Conservation (phyloP, 1,139 yeast species). For the Suhomyces terraborum region DNA sequence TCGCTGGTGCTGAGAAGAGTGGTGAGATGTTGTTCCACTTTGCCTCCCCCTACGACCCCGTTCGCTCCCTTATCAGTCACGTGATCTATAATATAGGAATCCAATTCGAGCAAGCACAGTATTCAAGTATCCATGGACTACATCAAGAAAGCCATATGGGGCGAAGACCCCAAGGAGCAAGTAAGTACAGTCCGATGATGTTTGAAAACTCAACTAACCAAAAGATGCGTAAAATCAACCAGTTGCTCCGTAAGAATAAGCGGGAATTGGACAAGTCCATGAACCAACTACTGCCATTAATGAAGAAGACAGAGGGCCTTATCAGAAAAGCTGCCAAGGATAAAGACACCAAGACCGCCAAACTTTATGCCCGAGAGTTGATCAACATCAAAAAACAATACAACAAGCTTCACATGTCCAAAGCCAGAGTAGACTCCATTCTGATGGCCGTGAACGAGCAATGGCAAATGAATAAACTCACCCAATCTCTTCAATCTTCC, state of each 20-base stretch:
- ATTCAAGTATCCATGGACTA: slow-evolving; percentile 55
- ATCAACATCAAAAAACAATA: slow-evolving; percentile 75
- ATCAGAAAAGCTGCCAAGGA: slow-evolving; percentile 78
- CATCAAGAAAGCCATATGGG: slow-evolving; percentile 84
- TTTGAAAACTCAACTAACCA: slow-evolving; percentile 24
- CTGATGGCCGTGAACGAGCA: slow-evolving; percentile 91
- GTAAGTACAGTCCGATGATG: slow-evolving; percentile 32
- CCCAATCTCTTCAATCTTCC: slow-evolving; percentile 77
- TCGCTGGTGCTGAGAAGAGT: too few relatives aligned
- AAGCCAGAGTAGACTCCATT: slow-evolving; percentile 83
- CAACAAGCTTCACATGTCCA: slow-evolving; percentile 71
- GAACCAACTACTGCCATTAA: slow-evolving; percentile 65
- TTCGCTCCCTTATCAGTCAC: neutral
- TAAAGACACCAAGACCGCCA: slow-evolving; percentile 73
- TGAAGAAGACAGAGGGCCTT: slow-evolving; percentile 72
- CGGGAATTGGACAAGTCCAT: slow-evolving; percentile 77
- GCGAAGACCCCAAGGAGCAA: slow-evolving; percentile 94
- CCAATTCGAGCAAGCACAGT: neutral
- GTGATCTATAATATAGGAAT: neutral
- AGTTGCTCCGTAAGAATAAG: slow-evolving; percentile 78
- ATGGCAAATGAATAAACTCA: slow-evolving; percentile 80
- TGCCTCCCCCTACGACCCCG: neutral
- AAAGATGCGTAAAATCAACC: slow-evolving; percentile 77
- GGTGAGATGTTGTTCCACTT: neutral
- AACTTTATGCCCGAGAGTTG: slow-evolving; percentile 79